Conservation (phyloP, 805 yeast species). For the Saturnispora kantuleensis region DNA sequence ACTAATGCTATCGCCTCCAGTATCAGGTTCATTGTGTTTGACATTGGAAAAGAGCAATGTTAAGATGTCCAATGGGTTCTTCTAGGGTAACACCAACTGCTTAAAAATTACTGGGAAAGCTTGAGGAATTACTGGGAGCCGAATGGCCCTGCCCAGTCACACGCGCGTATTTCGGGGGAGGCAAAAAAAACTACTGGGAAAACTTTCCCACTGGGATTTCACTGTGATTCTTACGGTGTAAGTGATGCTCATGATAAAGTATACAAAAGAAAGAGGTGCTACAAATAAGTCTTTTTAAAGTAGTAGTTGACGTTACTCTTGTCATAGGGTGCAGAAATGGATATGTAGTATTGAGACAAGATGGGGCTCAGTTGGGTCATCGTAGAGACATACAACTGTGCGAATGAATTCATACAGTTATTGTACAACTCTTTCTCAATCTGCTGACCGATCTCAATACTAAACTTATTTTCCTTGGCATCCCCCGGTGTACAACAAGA, state of each 20-base stretch:
- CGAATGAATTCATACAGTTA: slow-evolving; percentile 62
- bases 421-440: slow-evolving; percentile 47
- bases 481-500: slow-evolving; percentile 14
- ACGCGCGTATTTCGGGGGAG: no score
- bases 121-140: no score
- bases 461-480: slow-evolving; percentile 21
- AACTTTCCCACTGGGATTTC: no score
- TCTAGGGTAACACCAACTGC: no score
- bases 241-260: not conserved
- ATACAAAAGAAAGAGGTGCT: not conserved
- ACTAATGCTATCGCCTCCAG: slow-evolving; percentile 10
- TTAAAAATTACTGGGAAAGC: no score
- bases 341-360: slow-evolving; percentile 44
- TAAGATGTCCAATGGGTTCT: no score
- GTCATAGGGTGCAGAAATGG: slow-evolving; percentile 22
- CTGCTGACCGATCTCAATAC: slow-evolving; percentile 24
- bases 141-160: no score
- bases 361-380: slow-evolving; percentile 46
- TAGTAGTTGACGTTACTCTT: slow-evolving; percentile 23
- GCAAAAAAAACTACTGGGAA: no score
- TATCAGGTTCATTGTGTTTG: not conserved
- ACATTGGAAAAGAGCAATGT: not conserved
- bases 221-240: no score
- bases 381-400: slow-evolving; percentile 45
- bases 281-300: slow-evolving; percentile 21